Percentiles rank a stretch among this genome's conserved stretches.
Evolutionary conservation across 2,329 filamentous ascomycete genomes (phyloP).

Genomic region (Aureobasidium pullulans): DNA sequence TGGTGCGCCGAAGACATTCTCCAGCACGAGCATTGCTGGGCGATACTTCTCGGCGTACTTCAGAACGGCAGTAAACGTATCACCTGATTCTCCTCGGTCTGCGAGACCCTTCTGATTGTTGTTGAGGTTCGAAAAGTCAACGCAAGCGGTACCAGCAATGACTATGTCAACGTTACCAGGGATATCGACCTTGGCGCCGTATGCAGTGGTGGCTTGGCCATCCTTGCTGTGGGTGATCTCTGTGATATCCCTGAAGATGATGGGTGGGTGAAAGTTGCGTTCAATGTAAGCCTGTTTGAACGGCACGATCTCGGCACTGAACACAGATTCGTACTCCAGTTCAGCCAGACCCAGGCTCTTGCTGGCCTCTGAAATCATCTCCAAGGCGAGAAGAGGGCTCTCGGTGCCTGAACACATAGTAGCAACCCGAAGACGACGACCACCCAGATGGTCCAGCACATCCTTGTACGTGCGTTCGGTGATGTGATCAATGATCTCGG

Average conservation of each 20-base stretch:
- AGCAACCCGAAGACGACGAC: conserved; percentile 46
- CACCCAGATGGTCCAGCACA: conserved; percentile 29
- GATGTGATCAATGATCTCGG: no score
- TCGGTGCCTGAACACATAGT: conserved; percentile 78
- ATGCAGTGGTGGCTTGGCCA: conserved; percentile 50
- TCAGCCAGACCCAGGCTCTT: conserved; percentile 16
- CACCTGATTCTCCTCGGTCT: conserved; percentile 55
- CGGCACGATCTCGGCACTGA: conserved; percentile 40
- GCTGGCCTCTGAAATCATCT: conserved; percentile 43
- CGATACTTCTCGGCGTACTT: conserved; percentile 47
- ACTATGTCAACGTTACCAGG: conserved; percentile 56
- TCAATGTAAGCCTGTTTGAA: conserved; percentile 43
- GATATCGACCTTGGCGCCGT: conserved; percentile 52
- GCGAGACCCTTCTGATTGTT: conserved; percentile 44
- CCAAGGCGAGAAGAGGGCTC: conserved; percentile 59
- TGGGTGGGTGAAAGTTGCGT: conserved; percentile 35
- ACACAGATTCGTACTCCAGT: conserved; percentile 32
- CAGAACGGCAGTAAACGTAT: conserved; percentile 58
- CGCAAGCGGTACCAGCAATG: conserved; percentile 66
- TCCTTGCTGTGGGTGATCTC: conserved; percentile 28
- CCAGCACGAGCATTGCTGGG: conserved; percentile 60
- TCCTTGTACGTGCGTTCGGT: conserved; percentile 21
- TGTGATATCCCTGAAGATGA: conserved; percentile 39
- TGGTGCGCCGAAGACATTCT: conserved; percentile 59
- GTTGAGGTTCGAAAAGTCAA: conserved; percentile 66